Percentiles rank a stretch among this genome's conserved stretches.
Evolutionary conservation across 768 basidiomycete genomes (phyloP).

Genomic region (Aureoboletus auriporus): DNA sequence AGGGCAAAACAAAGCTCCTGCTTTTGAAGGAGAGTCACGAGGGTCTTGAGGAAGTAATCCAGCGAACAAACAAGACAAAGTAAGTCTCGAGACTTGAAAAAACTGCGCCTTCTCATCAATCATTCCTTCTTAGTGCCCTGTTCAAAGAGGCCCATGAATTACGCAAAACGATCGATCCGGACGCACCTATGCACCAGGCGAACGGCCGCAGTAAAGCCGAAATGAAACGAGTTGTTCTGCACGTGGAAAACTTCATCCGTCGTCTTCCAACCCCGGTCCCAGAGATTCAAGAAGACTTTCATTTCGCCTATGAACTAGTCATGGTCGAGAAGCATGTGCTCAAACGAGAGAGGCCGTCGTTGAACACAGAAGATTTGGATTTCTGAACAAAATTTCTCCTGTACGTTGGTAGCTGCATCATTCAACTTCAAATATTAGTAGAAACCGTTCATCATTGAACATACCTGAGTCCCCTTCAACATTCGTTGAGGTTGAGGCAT

Average conservation of each 20-base stretch:
- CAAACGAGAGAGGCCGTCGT: constrained; percentile 15
- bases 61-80: constrained; percentile 30
- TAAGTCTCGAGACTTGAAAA: constrained; percentile 15
- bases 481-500: too few species aligned
- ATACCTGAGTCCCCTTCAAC: too few species aligned
- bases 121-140: constrained; percentile 14
- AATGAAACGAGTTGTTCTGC: constrained; percentile 26
- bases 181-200: constrained; percentile 25
- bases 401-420: neutral
- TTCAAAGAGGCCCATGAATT: constrained; percentile 25
- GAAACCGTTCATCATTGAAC: too few species aligned
- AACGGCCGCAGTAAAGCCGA: constrained; percentile 11
- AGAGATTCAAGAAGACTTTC: constrained; percentile 25
- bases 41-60: constrained; percentile 32
- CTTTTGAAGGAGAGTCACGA: constrained; percentile 28
- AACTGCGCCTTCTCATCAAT: neutral
- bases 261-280: constrained; percentile 16
- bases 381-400: neutral
- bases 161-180: constrained; percentile 31
- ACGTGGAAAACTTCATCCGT: constrained; percentile 27
- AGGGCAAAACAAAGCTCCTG: constrained; percentile 31
- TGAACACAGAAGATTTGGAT: constrained; percentile 25
- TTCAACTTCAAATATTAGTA: too few species aligned
- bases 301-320: constrained; percentile 33
- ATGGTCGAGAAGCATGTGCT: constrained; percentile 11